Base-by-base conservation (phyloP, 345 rosid genomes). In the Populus ilicifolia region DNA sequence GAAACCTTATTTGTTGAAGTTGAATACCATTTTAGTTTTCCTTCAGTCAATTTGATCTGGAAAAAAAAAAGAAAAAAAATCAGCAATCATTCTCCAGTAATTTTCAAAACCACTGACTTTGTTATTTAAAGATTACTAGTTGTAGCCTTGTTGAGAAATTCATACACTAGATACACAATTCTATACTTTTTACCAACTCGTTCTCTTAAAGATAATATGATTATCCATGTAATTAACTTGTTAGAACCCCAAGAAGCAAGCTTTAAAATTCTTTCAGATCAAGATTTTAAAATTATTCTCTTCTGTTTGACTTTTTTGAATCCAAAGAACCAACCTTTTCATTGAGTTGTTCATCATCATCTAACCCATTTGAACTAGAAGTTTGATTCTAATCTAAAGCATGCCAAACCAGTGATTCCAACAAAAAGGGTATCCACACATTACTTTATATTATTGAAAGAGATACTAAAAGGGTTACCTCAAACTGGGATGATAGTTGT, bases 401-500 rank as follows among this genome's bases (percentile, higher is more conserved):
- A 69, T 5, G 13, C 2, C 41, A 61, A 4, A 43, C 8, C 41
- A 69, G 71, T 21, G 50, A n/a, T 64, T 30, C 35, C 16, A 46
- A 46, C 5, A 70, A 29, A 77, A 38, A 6, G 61, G 21, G 29
- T 36, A 35, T 0, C 21, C 67, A 6, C 2, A 62, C 50, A 11
- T 13, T 44, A 61, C 6, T 25, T 5, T 2, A 33, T 16, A 35
- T 17, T 36, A 35, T 20, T 5, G 17, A 16, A 25, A 21, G 23
- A 6, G 12, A 71, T 43, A 8, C 17, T 7, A 36, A 35, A 56
- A 67, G 9, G 68, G 14, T 71, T 30, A 77, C 83, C 80, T 81
- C 30, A 67, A 77, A 68, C 18, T 67, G 74, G 43, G 80, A 68
- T 44, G 75, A 77, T 12, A 36, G 4, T 50, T 68, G 67, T 6